A percentile compares a stretch with the other conserved stretches of the same genome.
phyloP scores from a whole-genome alignment of 2,329 filamentous ascomycete species.

The Thermoascus crustaceus region DNA sequence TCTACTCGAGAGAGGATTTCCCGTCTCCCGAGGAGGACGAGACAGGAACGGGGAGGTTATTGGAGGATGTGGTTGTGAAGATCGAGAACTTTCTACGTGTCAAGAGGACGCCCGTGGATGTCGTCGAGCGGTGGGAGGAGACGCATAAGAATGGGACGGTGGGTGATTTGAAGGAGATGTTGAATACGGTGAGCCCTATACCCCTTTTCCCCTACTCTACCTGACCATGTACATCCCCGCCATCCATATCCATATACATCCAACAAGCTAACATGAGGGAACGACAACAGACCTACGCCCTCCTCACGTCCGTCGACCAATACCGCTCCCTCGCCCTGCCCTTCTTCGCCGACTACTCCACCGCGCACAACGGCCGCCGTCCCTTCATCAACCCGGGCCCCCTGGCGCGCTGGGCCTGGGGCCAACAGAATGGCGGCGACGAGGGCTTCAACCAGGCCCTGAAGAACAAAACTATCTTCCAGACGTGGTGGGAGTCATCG shows the following conservation, averaged over 20 bases:
- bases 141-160: conserved; percentile 12
- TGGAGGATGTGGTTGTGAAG: conserved; percentile 15
- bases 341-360: conserved; percentile 21
- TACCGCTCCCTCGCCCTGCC: conserved; percentile 11
- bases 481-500: conserved; percentile 24
- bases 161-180: conserved; percentile 5
- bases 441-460: conserved; percentile 17
- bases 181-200: background rate
- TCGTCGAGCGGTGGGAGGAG: conserved; percentile 16
- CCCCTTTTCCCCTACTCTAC: background rate
- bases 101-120: conserved; percentile 19
- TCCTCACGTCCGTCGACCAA: conserved; percentile 13
- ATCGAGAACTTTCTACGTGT: conserved; percentile 18
- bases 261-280: too few relatives aligned
- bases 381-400: conserved; percentile 25
- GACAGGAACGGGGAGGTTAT: conserved; percentile 16
- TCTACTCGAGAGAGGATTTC: conserved; percentile 9
- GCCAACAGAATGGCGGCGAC: conserved; percentile 12
- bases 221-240: too few relatives aligned
- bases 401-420: conserved; percentile 16
- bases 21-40: conserved; percentile 6
- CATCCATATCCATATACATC: too few relatives aligned
- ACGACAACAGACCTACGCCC: conserved; percentile 16
- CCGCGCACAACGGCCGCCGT: conserved; percentile 13
- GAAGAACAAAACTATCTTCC: conserved; percentile 25